phyloP scores from a whole-genome alignment of 2,329 filamentous ascomycete genomes.

The Trichoderma sp. region DNA sequence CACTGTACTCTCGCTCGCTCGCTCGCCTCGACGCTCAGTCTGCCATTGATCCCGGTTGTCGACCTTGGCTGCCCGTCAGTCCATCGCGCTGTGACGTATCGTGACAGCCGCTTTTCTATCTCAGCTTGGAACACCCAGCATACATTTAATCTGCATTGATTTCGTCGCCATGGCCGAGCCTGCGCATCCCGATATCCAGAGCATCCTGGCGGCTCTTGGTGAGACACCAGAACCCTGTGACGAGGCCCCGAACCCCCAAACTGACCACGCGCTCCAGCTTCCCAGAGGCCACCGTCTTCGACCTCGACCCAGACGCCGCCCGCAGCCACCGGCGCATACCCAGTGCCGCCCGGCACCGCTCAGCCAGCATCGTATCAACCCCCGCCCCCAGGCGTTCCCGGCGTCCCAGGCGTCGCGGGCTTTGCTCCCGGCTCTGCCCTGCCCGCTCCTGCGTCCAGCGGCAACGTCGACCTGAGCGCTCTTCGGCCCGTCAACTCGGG shows the following conservation, averaged over 20 bases:
- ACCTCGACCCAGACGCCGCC: constrained; percentile 49
- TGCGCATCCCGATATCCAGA: constrained; percentile 46
- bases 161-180: constrained; percentile 41
- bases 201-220: constrained; percentile 54
- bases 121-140: not conserved
- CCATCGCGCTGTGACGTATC: constrained; percentile 18
- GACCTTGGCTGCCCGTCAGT: constrained; percentile 9
- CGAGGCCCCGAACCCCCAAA: not conserved
- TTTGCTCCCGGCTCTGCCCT: constrained; percentile 47
- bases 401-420: constrained; percentile 37
- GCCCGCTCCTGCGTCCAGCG: constrained; percentile 71
- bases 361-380: constrained; percentile 44
- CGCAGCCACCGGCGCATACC: constrained; percentile 43
- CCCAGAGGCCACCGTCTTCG: constrained; percentile 48
- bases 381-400: constrained; percentile 39
- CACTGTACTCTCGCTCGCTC: constrained; percentile 20
- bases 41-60: constrained; percentile 21
- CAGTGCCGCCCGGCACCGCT: constrained; percentile 43
- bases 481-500: constrained; percentile 80
- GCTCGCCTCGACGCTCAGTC: constrained; percentile 5
- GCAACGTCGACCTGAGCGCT: constrained; percentile 76
- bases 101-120: not conserved
- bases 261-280: constrained; percentile 39
- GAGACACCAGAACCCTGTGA: constrained; percentile 34
- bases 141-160: constrained; percentile 11